These are phyloP conservation scores for Oxyria digyna DNA, from an alignment of 148 eudicot species.

Conservation along the genomic window DNA sequence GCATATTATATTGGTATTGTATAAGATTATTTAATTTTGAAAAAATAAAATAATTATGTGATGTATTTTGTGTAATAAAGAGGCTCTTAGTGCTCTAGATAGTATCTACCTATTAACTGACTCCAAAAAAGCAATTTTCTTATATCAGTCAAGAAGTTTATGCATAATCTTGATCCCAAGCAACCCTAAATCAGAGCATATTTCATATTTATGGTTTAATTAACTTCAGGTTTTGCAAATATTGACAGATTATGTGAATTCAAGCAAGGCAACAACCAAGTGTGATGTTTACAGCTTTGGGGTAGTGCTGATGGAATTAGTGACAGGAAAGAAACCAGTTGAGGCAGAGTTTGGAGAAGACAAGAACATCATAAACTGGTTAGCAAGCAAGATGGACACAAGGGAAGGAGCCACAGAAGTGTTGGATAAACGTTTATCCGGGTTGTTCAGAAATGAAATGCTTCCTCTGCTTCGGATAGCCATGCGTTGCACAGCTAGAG, in stretches of 20 bases:
- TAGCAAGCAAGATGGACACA: slow-evolving; percentile 63
- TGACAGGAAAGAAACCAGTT: slow-evolving; percentile 86
- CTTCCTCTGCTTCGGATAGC: slow-evolving; percentile 62
- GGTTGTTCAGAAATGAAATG: slow-evolving; percentile 55
- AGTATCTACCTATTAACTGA: no score
- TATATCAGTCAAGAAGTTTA: no score
- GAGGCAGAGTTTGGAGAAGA: slow-evolving; percentile 88
- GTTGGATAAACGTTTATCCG: slow-evolving; percentile 49
- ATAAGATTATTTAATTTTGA: neutral
- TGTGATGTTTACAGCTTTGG: slow-evolving; percentile 96
- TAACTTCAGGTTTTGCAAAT: neutral
- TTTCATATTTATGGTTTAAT: no score
- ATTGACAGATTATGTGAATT: slow-evolving; percentile 65
- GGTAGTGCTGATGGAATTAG: slow-evolving; percentile 82
- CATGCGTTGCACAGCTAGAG: slow-evolving; percentile 53
- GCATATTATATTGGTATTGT: neutral
- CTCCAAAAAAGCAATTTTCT: no score
- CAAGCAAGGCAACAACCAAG: slow-evolving; percentile 78
- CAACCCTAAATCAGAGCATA: no score
- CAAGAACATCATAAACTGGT: slow-evolving; percentile 87
- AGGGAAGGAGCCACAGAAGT: slow-evolving; percentile 79
- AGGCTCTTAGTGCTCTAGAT: no score
- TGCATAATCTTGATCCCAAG: no score
- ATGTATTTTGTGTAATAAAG: no score
- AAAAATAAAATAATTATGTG: neutral